These are phyloP conservation scores for Gleditsia sinensis DNA, from an alignment of 306 rosid genomes.

Conservation along the genomic window DNA sequence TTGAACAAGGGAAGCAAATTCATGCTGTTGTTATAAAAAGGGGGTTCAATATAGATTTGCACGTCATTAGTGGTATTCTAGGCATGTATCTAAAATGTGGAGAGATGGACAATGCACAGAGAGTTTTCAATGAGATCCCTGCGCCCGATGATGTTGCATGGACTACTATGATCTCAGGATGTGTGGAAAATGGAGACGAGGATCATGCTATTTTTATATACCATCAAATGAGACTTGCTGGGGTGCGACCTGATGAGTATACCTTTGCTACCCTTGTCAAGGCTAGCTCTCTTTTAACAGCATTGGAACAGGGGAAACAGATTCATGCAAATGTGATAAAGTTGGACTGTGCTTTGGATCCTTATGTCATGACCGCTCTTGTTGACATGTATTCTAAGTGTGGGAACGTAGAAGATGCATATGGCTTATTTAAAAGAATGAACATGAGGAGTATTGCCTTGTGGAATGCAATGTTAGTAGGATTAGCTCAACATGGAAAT, in stretches of 20 bases:
- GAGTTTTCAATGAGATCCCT: slow-evolving; percentile 60
- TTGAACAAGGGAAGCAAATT: slow-evolving; percentile 70
- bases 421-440: slow-evolving; percentile 54
- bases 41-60: slow-evolving; percentile 56
- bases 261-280: slow-evolving; percentile 81
- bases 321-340: slow-evolving; percentile 79
- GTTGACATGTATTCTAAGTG: slow-evolving; percentile 93
- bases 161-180: slow-evolving; percentile 87
- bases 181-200: slow-evolving; percentile 77
- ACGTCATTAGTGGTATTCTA: slow-evolving; percentile 62
- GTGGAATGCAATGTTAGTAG: slow-evolving; percentile 88
- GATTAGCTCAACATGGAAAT: slow-evolving; percentile 83
- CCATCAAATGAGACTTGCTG: slow-evolving; percentile 70
- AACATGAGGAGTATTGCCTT: slow-evolving; percentile 48
- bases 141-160: slow-evolving; percentile 79
- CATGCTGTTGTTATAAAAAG: slow-evolving; percentile 58
- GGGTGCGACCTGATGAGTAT: slow-evolving; percentile 76
- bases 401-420: slow-evolving; percentile 74
- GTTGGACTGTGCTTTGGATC: slow-evolving; percentile 60
- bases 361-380: slow-evolving; percentile 77
- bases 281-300: slow-evolving; percentile 69
- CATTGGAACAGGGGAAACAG: slow-evolving; percentile 81
- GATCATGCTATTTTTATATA: slow-evolving; percentile 61
- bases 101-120: slow-evolving; percentile 60
- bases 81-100: slow-evolving; percentile 88